Evolutionary conservation across 306 rosid genomes (phyloP), one percentile per base, ranked within the genome.

Genomic region (Fragaria nilgerrensis): DNA sequence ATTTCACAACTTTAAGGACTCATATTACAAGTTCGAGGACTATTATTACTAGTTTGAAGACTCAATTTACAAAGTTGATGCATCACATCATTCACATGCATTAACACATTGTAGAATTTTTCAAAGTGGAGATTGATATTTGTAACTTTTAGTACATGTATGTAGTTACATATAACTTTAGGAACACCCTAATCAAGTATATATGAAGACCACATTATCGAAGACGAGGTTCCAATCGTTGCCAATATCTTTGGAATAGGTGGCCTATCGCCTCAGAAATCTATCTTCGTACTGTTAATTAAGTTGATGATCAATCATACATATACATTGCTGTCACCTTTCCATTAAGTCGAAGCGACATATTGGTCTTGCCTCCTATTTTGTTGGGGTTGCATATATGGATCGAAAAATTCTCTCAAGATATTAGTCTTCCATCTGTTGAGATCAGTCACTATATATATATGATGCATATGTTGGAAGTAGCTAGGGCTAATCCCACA

Each of bases 401-500:
- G 7, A 50, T 39, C 77, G 14, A 47, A 59, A 59, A 55, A 0
- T 25, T 29, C 12, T 13, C 68, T 62, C 15, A 29, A 11, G 4
- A 23, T 25, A 25, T 59, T 10, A 23, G 14, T 25, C 7, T 14
- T 13, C 20, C 3, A 5, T 64, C 2, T 64, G 34, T 62, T 14
- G 39, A 13, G 41, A 13, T 64, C 45, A 9, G 29, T 49, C 74
- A 61, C 23, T 63, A 78, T 53, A 45, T 82, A 76, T 68, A 79
- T 78, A 70, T 16, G 80, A 75, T 73, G 32, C 63, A 58, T 11
- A 25, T 25, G 59, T 79, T 81, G 85, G 68, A 81, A 9, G 2
- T 17, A 50, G 85, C 69, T 82, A 84, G 19, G 9, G 75, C 52
- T 56, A 53, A 79, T 82, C 90, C 82, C 76, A 89, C 94, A 88